A percentile compares a stretch with the other conserved stretches of the same genome.
These are phyloP conservation scores for Picea glauca DNA, from an alignment of 75 land plant genomes.

Conservation along the genomic window DNA sequence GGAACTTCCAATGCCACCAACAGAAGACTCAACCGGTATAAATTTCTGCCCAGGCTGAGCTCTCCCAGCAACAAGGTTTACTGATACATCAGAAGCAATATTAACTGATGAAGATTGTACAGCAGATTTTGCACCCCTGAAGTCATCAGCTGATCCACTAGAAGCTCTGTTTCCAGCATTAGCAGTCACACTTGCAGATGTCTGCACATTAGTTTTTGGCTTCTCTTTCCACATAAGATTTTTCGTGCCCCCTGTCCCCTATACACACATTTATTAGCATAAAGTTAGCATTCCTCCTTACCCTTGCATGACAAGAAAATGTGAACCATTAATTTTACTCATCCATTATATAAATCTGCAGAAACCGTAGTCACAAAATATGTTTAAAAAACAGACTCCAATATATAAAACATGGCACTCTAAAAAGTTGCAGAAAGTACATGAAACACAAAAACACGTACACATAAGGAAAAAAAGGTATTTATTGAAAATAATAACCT, in stretches of 20 bases:
- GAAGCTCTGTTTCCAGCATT: not conserved
- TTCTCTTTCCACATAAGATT: constrained; percentile 4
- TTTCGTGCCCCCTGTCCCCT: not conserved
- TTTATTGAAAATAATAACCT: too few species aligned
- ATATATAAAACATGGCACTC: not conserved
- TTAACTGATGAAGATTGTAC: not conserved
- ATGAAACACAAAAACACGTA: too few species aligned
- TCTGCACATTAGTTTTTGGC: constrained; percentile 3
- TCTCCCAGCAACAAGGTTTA: not conserved
- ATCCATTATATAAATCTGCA: not conserved
- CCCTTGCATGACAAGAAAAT: not conserved
- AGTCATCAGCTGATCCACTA: not conserved
- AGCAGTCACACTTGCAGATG: not conserved
- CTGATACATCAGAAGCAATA: not conserved
- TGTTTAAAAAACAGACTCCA: not conserved
- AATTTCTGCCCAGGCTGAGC: not conserved
- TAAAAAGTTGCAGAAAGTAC: too few species aligned
- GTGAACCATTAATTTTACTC: not conserved
- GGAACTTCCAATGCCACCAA: not conserved
- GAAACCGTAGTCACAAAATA: not conserved
- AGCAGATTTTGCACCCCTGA: not conserved
- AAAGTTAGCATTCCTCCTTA: not conserved
- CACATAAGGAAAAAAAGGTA: too few species aligned
- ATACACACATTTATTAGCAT: not conserved
- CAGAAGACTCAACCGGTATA: not conserved